These are phyloP conservation scores for Pseudocercospora crystallina DNA, from an alignment of 2,329 filamentous ascomycete genomes.

Conservation along the genomic window DNA sequence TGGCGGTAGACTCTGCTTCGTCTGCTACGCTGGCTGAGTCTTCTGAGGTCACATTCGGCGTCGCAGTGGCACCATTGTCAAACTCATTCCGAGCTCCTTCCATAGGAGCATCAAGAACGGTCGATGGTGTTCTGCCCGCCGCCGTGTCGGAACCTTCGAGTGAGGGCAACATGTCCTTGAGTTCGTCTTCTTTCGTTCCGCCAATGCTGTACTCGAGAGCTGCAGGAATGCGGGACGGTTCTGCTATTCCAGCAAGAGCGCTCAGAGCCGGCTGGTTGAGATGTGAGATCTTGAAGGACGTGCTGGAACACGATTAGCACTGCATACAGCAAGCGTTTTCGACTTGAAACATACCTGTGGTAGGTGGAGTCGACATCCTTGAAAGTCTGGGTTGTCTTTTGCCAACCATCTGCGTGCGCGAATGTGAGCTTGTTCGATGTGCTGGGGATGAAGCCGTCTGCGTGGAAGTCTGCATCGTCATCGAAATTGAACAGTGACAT, in stretches of 20 bases:
- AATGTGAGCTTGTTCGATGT: constrained; percentile 37
- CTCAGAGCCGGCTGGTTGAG: constrained; percentile 12
- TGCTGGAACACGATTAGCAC: constrained; percentile 18
- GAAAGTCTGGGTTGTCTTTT: constrained; percentile 35
- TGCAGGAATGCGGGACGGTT: constrained; percentile 12
- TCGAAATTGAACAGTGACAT: constrained; percentile 48
- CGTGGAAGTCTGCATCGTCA: constrained; percentile 41
- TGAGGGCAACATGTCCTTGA: neutral
- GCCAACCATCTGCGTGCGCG: constrained; percentile 40
- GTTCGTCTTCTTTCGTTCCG: neutral
- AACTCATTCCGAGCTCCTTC: too few relatives aligned
- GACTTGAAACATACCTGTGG: constrained; percentile 37
- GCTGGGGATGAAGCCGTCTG: constrained; percentile 41
- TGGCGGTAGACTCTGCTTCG: too few relatives aligned
- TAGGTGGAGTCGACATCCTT: constrained; percentile 39
- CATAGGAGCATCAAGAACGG: neutral
- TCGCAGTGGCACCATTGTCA: too few relatives aligned
- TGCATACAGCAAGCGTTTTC: neutral
- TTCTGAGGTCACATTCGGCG: too few relatives aligned
- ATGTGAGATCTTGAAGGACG: constrained; percentile 23
- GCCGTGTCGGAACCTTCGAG: too few relatives aligned
- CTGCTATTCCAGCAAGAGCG: constrained; percentile 1
- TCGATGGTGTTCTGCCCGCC: constrained; percentile 7
- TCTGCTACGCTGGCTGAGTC: too few relatives aligned
- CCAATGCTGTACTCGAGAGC: constrained; percentile 9